Base-by-base conservation (phyloP, 208 protist species). In the Acanthamoeba sp. region DNA sequence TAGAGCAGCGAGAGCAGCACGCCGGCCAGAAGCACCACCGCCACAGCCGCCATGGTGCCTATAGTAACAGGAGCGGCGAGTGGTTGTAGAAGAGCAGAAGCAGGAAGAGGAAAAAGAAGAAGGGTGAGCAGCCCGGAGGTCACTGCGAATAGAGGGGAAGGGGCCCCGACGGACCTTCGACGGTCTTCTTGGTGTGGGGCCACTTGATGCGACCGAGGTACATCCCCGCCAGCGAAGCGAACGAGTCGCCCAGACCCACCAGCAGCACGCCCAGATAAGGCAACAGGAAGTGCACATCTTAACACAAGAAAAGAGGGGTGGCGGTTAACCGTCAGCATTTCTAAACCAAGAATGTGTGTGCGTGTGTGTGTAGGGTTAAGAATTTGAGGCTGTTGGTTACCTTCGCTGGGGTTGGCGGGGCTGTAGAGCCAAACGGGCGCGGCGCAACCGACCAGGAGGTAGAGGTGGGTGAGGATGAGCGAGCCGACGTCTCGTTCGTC, bases 131-230 rank as follows among this genome's bases (percentile, higher is more conserved):
- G n/a, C n/a, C n/a, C n/a, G n/a, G n/a, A n/a, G n/a, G n/a, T n/a
- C n/a, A n/a, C n/a, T n/a, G n/a, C n/a, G n/a, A n/a, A n/a, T n/a
- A n/a, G 66, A 29, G 9, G 34, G 10, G 29, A 16, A 29, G 9
- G 34, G 12, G 9, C 27, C 66, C 12, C 14, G 12, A 12, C 14
- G 66, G 9, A 38, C 66, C 76, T 32, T 87, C 76, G n/a, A 87
- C 76, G 42, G 76, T 87, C 38, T 87, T 87, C 76, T 87, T 87
- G 42, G 76, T 87, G 38, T 57, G 76, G n/a, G 76, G 76, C 76
- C 76, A 87, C 76, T 52, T 42, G 16, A 48, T 59, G 38, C 84
- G 45, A 20, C 84, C 84, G 36, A 57, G 27, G 55, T 48, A 66
- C 29, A 36, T 36, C 20, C 84, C 84, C 50, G 55, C 84, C 50